Evolutionary conservation across 768 basidiomycete genomes (phyloP), one percentile per base, ranked within the genome.

Genomic region (Nidularia sp.): DNA sequence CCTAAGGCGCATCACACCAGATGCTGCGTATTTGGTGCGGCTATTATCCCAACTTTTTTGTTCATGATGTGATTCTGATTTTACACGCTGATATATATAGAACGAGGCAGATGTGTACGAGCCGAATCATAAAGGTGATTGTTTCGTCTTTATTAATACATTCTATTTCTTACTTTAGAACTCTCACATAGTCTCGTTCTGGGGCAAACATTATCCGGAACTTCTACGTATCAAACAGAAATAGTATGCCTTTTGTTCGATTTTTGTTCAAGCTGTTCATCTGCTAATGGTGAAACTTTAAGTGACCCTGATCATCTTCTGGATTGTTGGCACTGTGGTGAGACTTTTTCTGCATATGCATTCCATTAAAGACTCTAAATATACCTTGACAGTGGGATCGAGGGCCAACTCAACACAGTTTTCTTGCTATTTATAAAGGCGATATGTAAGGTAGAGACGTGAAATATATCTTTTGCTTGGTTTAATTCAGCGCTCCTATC

Each of bases 281-380:
- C n/a, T 41, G 15, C 2, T 47, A 6, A 29, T 45, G n/a, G 48
- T 60, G 9, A 51, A 10, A 25, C 10, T 25, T 56, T 4, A 54
- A 79, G 77, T 58, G 78, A 78, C 62, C 77, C 78, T 29, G 61
- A 77, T 32, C 69, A 69, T 12, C 63, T 77, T 33, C 60, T 79
- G 4, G 76, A 78, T 53, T 78, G 78, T 55, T 79, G 77, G 77
- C 76, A 77, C 33, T 77, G 77, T 55, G 74, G 75, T 73, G 41
- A 60, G 70, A 65, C 4, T 7, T 43, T 10, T 51, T 9, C 6
- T 44, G 8, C 9, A 6, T 29, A 34, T 29, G 7, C 18, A 15
- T 18, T 25, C 22, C 15, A 29, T 29, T 29, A 29, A 29, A 29
- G 25, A 29, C 25, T 29, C 25, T 29, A 29, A 29, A 29, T 29